A percentile compares a stretch with the other conserved stretches of the same genome.
Evolutionary conservation across 2,329 filamentous ascomycete genomes (phyloP).

Genomic region (Alternaria novae-zelandiae): DNA sequence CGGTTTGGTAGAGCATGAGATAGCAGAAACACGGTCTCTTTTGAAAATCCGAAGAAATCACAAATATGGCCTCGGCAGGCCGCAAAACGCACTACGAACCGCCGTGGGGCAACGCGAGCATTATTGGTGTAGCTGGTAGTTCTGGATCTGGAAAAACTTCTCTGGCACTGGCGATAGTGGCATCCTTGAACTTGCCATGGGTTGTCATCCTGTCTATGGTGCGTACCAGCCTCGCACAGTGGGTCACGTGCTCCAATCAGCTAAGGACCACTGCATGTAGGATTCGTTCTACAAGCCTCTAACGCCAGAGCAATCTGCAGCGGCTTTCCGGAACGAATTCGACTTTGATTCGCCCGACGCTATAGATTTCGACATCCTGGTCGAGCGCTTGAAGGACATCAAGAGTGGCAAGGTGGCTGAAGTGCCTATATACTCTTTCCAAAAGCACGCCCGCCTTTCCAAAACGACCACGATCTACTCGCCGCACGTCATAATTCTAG

Average conservation of each 20-base stretch:
- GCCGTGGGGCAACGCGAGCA: conserved; percentile 94
- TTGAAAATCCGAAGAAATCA: not conserved
- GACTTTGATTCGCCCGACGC: conserved; percentile 96
- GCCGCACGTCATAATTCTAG: conserved; percentile 90
- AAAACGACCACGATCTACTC: conserved; percentile 92
- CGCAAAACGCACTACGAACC: conserved; percentile 77
- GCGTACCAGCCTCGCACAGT: conserved; percentile 31
- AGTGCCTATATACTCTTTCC: conserved; percentile 94
- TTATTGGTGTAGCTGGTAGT: conserved; percentile 94
- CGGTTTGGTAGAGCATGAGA: conserved; percentile 14
- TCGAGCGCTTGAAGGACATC: conserved; percentile 79
- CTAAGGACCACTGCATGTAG: conserved; percentile 54
- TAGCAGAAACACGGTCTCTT: not conserved
- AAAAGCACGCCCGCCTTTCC: conserved; percentile 81
- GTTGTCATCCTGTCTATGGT: conserved; percentile 98
- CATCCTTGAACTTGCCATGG: conserved; percentile 90
- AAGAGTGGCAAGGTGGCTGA: conserved; percentile 90
- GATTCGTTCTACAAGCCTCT: conserved; percentile 98
- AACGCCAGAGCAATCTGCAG: conserved; percentile 75
- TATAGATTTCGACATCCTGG: conserved; percentile 90
- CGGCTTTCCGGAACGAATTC: conserved; percentile 88
- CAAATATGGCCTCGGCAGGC: conserved; percentile 32
- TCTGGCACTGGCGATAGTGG: conserved; percentile 88
- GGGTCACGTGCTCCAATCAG: conserved; percentile 32
- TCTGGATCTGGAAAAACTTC: conserved; percentile 97